Evolutionary conservation across 2,329 filamentous ascomycete species (phyloP), one percentile per base, ranked within the genome.

Genomic region (Lecanicillium sp.): DNA sequence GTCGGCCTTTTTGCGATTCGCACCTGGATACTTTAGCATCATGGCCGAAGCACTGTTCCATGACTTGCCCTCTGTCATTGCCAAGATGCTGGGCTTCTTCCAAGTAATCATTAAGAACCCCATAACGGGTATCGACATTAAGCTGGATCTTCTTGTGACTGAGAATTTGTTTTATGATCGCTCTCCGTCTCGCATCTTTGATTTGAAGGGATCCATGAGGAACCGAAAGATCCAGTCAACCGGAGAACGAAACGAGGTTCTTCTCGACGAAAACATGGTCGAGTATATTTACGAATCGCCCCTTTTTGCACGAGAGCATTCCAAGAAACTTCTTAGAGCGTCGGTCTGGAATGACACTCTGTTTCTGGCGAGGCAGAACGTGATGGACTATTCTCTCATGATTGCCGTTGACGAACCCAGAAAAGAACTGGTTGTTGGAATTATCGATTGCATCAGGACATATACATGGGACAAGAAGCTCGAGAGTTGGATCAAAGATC

Each of bases 381-480:
- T 98, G 39, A 98, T 98, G 92, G 92, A 98, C 63, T 98, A 98
- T 64, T 92, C 84, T 17, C 74, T 98, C 32, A 98, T 98, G 92
- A 89, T 95, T 39, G 94, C 90, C 1, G 94, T 98, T 32, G 90
- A 98, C 53, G 92, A 95, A 57, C 72, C 73, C 28, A 77, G 80
- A 46, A 89, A 90, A 52, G 90, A 98, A 62, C 76, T 98, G 12
- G 87, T 96, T 12, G 89, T 98, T 3, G 92, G 92, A 4, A 96
- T 98, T 53, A 96, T 98, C 47, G 90, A 98, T 59, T 96, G 92
- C 58, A 96, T 98, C 49, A 80, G 92, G 40, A 98, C 92, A 0
- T 98, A 96, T 57, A 98, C 92, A 0, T 98, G 92, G 88, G 92
- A 98, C 67, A 98, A 98, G 71, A 95, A 95, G 58, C 75, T 98